These are phyloP conservation scores for Lactifluus echinatus DNA, from an alignment of 768 basidiomycete genomes.

Conservation along the genomic window DNA sequence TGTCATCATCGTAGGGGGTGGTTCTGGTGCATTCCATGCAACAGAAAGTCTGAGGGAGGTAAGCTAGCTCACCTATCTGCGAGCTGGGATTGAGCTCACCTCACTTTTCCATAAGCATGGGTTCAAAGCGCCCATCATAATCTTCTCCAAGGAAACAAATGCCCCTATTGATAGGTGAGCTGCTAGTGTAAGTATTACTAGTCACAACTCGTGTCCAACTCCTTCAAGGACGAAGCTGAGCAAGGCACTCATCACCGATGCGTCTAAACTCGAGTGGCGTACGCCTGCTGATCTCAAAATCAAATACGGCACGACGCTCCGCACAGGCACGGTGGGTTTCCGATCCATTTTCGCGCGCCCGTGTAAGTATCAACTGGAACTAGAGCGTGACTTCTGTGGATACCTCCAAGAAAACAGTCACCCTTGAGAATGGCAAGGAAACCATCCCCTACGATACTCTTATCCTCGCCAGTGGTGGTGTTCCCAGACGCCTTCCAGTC, in stretches of 20 bases:
- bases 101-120: slow-evolving; percentile 44
- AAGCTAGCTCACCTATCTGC: slow-evolving; percentile 16
- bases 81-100: background rate
- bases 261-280: slow-evolving; percentile 68
- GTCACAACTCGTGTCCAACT: background rate
- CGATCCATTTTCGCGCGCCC: slow-evolving; percentile 2
- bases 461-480: slow-evolving; percentile 70
- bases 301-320: slow-evolving; percentile 60
- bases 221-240: slow-evolving; percentile 70
- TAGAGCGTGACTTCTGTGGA: slow-evolving; percentile 69
- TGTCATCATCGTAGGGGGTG: slow-evolving; percentile 82
- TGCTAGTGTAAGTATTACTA: background rate
- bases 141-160: slow-evolving; percentile 72
- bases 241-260: slow-evolving; percentile 74
- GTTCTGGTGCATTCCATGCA: slow-evolving; percentile 66
- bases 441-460: slow-evolving; percentile 63
- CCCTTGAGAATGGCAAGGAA: slow-evolving; percentile 51
- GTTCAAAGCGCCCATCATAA: slow-evolving; percentile 65
- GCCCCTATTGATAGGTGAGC: slow-evolving; percentile 74
- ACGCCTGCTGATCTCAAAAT: slow-evolving; percentile 66
- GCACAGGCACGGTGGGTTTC: slow-evolving; percentile 45
- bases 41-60: slow-evolving; percentile 81
- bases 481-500: slow-evolving; percentile 66
- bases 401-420: slow-evolving; percentile 50
- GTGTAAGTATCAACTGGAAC: slow-evolving; percentile 1